These are phyloP conservation scores for Clonostachys rosea DNA, from an alignment of 2,329 filamentous ascomycete species.

Conservation along the genomic window DNA sequence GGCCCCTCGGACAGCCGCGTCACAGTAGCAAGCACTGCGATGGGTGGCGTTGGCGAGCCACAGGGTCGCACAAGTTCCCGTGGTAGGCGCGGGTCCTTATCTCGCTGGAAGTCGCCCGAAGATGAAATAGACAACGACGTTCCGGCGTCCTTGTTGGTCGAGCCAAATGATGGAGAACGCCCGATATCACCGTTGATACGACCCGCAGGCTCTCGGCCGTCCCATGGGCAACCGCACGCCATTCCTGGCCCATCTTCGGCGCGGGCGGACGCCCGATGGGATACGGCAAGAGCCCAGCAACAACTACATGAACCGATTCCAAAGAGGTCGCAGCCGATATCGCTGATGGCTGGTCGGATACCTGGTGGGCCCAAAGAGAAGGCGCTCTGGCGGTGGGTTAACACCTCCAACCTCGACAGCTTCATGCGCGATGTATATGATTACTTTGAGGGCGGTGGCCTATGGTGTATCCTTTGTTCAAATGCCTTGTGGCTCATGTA, in stretches of 20 bases:
- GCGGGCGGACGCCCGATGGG: constrained; percentile 47
- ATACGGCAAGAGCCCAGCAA: constrained; percentile 46
- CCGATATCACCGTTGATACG: constrained; percentile 5
- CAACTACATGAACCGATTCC: constrained; percentile 34
- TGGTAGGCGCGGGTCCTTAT: background rate
- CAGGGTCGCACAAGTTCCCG: background rate
- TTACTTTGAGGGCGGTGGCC: constrained; percentile 78
- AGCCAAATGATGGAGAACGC: constrained; percentile 31
- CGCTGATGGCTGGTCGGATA: constrained; percentile 17
- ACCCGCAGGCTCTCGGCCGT: background rate
- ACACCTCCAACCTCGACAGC: constrained; percentile 82
- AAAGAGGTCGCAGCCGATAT: constrained; percentile 13
- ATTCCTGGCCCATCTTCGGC: constrained; percentile 32
- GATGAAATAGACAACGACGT: constrained; percentile 57
- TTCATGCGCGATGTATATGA: constrained; percentile 83
- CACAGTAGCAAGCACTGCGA: constrained; percentile 30
- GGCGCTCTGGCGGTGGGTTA: constrained; percentile 90
- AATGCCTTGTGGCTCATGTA: constrained; percentile 69
- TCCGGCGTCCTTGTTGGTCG: constrained; percentile 58
- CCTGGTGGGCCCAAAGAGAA: constrained; percentile 52
- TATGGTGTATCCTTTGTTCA: constrained; percentile 78
- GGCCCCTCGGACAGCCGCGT: constrained; percentile 39
- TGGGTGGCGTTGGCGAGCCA: background rate
- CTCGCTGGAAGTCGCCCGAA: constrained; percentile 18
- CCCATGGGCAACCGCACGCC: background rate